These are phyloP conservation scores for Porogramme epimiltina DNA, from an alignment of 1,284 basidiomycete species.

Conservation along the genomic window DNA sequence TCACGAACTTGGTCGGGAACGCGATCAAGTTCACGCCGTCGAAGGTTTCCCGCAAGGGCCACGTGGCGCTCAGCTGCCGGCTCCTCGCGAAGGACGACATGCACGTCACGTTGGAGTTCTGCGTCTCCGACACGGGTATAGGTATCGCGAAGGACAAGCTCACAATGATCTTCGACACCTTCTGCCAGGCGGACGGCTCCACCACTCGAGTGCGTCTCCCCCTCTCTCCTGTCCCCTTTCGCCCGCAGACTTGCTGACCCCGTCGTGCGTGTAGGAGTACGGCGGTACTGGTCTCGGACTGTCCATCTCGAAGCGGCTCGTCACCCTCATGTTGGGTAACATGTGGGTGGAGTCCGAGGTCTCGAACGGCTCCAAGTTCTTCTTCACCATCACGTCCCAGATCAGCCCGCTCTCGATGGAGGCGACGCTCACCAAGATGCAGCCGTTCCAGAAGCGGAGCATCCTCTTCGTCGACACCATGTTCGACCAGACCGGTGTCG, in stretches of 20 bases:
- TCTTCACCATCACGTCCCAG: constrained; percentile 91
- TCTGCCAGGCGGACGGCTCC: constrained; percentile 97
- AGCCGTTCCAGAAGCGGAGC: constrained; percentile 75
- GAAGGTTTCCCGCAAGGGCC: constrained; percentile 78
- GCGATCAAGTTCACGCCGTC: constrained; percentile 95
- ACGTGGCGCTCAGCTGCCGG: constrained; percentile 89
- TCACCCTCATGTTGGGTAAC: constrained; percentile 97
- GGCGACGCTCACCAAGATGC: constrained; percentile 73
- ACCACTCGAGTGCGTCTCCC: constrained; percentile 72
- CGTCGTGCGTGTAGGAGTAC: constrained; percentile 68
- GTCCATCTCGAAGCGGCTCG: constrained; percentile 93
- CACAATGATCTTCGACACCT: constrained; percentile 99
- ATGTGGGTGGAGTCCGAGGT: constrained; percentile 98
- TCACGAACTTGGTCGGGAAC: constrained; percentile 94
- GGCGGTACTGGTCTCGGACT: constrained; percentile 98
- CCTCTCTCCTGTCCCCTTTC: constrained; percentile 6
- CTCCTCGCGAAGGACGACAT: constrained; percentile 75
- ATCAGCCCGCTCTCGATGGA: constrained; percentile 79
- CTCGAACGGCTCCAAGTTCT: constrained; percentile 93
- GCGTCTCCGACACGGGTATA: constrained; percentile 97
- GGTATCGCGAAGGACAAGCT: constrained; percentile 99
- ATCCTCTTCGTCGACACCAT: constrained; percentile 93
- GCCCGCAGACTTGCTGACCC: constrained; percentile 1
- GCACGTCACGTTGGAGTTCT: constrained; percentile 93
- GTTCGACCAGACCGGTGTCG: constrained; percentile 77